Evolutionary conservation across 805 yeast species (phyloP), one percentile per base, ranked within the genome.

Genomic region (Sugiyamaella americana): DNA sequence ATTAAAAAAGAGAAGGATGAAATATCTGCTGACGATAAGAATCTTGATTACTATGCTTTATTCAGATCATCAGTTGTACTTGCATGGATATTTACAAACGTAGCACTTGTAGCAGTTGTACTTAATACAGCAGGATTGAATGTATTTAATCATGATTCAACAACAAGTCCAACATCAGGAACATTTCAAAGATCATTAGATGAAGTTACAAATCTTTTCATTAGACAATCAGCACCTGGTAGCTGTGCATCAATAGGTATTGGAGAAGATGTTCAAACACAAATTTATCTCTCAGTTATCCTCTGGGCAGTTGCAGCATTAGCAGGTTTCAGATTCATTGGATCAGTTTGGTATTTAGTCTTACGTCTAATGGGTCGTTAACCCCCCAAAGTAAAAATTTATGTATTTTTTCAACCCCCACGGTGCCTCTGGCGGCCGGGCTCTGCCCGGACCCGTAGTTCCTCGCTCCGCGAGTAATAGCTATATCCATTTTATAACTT

Each of bases 231-330:
- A 11, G 20, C 17, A 5, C 20, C 20, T 10, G 10, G 67, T 68
- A 2, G 59, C 67, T 51, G 58, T 41, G 48, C 45, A 3, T 23
- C 48, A 16, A 41, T 52, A 29, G 58, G 58, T 11, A 34, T 41
- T 17, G 43, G 47, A 11, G 55, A 51, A 2, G 44, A 51, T 16
- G 45, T 49, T 21, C 56, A 61, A 19, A 55, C 65, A 1, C 56
- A 58, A 40, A 68, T 80, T 4, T 91, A 87, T 62, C 74, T 91
- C 63, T 78, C 93, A 3, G 87, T 91, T 24, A 82, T 91, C 40
- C 70, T 91, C 54, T 91, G 98, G 96, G 68, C 89, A 32, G 98
- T 91, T 37, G 96, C 96, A 3, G 85, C 82, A 22, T 76, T 87
- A 73, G 96, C 98, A 0, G 74, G 82, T 4, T 82, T 87, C 63